Base-by-base conservation (phyloP, 257 asterid genomes). In the Salvia hispanica region DNA sequence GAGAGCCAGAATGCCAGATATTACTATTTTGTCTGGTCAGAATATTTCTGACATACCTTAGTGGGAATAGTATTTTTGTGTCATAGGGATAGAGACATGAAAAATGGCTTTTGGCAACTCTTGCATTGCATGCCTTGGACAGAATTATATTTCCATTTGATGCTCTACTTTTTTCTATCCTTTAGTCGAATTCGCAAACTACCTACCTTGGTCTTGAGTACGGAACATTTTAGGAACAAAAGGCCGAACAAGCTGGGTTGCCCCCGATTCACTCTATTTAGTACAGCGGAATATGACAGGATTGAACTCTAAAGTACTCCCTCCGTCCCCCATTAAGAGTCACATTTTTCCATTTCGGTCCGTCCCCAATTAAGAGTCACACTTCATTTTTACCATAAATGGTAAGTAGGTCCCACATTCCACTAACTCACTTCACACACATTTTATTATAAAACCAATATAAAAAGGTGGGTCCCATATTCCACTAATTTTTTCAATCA, bases 1-100 rank as follows among this genome's bases (percentile, higher is more conserved):
- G 64, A 16, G 44, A 67, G 31, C 31, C 31, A 25, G 31, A 25
- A 25, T 25, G 31, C 55, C 43, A 55, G 57, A 56, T 71, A 34
- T 58, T 55, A 48, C 47, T 54, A 36, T 66, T 16, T 46, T 1
- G 31, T 58, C 1, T 65, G 40, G 67, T 36, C 21, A 53, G 31
- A 16, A 46, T 65, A 5, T 50, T 69, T 25, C 9, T 4, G 34
- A 62, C 12, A 14, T 15, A 64, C 46, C 55, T 47, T 56, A 52
- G 59, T 9, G 15, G 62, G 42, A 66, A 3, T 16, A 34, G 2
- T 53, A 9, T 50, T 8, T 52, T 45, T 21, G 9, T 42, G 12
- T 11, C 16, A 21, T 14, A 40, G 25, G 46, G 18, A 12, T 60
- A 16, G 53, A 16, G 21, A 39, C 62, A 7, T 33, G 5, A 25